Percentiles rank a stretch among this genome's conserved stretches.
phyloP scores from a whole-genome alignment of 2,329 filamentous ascomycete species.

The Stagonosporopsis cucurbitacearum region DNA sequence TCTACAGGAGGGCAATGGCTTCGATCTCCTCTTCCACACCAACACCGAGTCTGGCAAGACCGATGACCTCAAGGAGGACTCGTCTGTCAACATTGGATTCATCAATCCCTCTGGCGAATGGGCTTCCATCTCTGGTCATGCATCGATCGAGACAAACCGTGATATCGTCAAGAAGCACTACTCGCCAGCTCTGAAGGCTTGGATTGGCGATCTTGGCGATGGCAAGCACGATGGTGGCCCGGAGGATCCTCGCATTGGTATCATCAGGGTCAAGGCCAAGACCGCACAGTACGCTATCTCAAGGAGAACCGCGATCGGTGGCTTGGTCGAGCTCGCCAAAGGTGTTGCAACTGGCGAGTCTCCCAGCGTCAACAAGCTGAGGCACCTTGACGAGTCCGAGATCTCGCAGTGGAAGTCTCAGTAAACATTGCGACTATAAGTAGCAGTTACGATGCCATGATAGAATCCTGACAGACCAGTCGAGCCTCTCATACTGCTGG shows the following conservation, averaged over 20 bases:
- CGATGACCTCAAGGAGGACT: slow-evolving; percentile 74
- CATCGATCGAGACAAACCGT: slow-evolving; percentile 73
- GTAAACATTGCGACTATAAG: slow-evolving; percentile 21
- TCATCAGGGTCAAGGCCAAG: slow-evolving; percentile 77
- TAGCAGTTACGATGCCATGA: slow-evolving; percentile 3
- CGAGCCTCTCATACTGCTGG: background rate
- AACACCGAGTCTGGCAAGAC: slow-evolving; percentile 92
- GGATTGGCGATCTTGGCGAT: slow-evolving; percentile 81
- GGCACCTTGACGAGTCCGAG: slow-evolving; percentile 68
- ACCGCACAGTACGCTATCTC: slow-evolving; percentile 75
- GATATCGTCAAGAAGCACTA: slow-evolving; percentile 73
- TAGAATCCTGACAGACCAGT: background rate
- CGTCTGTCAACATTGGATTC: slow-evolving; percentile 82
- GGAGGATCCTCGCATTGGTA: slow-evolving; percentile 79
- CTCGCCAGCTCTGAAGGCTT: slow-evolving; percentile 74
- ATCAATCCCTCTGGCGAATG: slow-evolving; percentile 78
- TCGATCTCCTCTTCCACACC: slow-evolving; percentile 88
- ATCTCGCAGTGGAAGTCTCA: slow-evolving; percentile 45
- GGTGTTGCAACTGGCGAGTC: slow-evolving; percentile 75
- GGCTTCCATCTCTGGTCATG: slow-evolving; percentile 82
- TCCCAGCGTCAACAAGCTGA: slow-evolving; percentile 75
- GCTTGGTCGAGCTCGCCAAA: slow-evolving; percentile 75
- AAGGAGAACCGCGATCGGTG: slow-evolving; percentile 67
- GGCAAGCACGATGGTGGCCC: slow-evolving; percentile 82
- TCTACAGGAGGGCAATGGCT: slow-evolving; percentile 72